Percentiles rank a stretch among this genome's conserved stretches.
phyloP scores from a whole-genome alignment of 768 basidiomycete genomes.

The Russula ochroleuca region DNA sequence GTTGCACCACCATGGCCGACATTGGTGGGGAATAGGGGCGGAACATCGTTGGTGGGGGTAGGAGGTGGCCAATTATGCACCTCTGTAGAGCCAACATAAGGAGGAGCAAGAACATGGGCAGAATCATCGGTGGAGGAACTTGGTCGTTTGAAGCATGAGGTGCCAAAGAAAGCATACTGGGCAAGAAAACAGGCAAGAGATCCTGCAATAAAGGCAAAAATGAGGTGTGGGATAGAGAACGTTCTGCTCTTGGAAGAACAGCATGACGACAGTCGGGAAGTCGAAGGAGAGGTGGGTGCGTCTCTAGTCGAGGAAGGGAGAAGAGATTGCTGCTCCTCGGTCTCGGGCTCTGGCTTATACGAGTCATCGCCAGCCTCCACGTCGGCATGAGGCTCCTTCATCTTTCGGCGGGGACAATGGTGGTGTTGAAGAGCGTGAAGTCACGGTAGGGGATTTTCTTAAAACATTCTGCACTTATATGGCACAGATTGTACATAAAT shows the following conservation, averaged over 20 bases:
- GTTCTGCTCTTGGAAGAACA: constrained; percentile 6
- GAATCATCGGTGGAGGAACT: not conserved
- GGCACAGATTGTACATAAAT: too few relatives aligned
- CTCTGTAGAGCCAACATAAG: constrained; percentile 68
- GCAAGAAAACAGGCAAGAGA: constrained; percentile 17
- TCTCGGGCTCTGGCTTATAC: constrained; percentile 19
- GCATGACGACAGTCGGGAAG: constrained; percentile 39
- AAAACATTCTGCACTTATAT: not conserved
- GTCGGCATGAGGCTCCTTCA: constrained; percentile 5
- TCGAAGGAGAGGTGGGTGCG: constrained; percentile 37
- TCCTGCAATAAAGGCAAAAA: constrained; percentile 23
- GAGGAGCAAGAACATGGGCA: constrained; percentile 45
- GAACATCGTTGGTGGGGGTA: constrained; percentile 66
- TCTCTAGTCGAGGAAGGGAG: constrained; percentile 29
- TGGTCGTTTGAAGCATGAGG: constrained; percentile 4
- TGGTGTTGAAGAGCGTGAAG: not conserved
- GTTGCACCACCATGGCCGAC: constrained; percentile 77
- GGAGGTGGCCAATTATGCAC: constrained; percentile 68
- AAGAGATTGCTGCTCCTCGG: constrained; percentile 25
- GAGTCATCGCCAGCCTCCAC: constrained; percentile 19
- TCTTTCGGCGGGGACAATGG: not conserved
- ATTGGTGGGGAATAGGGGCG: constrained; percentile 68
- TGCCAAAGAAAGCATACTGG: constrained; percentile 21
- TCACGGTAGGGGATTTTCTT: not conserved
- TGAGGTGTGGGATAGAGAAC: constrained; percentile 11